Conservation (phyloP, 2,329 filamentous ascomycete genomes). For the Curvularia spicifera region DNA sequence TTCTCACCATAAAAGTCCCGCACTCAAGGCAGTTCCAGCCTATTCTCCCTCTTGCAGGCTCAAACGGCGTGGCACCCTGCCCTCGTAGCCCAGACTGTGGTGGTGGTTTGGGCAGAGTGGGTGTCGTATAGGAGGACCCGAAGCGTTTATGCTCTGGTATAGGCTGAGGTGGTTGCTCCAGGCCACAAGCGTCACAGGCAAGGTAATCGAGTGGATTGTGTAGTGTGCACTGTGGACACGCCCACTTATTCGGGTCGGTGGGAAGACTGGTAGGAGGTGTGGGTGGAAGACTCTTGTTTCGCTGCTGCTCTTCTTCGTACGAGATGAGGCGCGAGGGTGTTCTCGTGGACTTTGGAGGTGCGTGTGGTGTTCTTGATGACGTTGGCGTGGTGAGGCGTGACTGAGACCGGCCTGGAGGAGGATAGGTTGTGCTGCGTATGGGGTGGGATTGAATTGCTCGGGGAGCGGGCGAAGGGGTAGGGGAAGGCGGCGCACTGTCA, state of each 20-base stretch:
- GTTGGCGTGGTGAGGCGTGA: conserved; percentile 44
- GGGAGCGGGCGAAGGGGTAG: conserved; percentile 55
- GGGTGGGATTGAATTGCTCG: conserved; percentile 15
- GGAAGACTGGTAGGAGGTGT: conserved; percentile 37
- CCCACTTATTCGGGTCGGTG: conserved; percentile 57
- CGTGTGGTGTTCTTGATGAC: conserved; percentile 14
- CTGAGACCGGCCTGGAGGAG: conserved; percentile 37
- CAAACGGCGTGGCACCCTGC: conserved; percentile 48
- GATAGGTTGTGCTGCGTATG: conserved; percentile 22
- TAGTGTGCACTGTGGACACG: conserved; percentile 67
- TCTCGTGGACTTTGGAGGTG: conserved; percentile 17
- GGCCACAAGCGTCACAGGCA: conserved; percentile 65
- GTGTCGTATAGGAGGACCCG: conserved; percentile 29
- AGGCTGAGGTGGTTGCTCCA: conserved; percentile 59
- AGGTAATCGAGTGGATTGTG: conserved; percentile 66
- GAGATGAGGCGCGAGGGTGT: conserved; percentile 36
- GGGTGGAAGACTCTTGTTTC: conserved; percentile 37
- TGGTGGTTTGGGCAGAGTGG: conserved; percentile 41
- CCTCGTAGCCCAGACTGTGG: conserved; percentile 38
- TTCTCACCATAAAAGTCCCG: conserved; percentile 63
- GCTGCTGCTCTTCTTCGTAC: conserved; percentile 34
- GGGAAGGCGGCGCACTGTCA: conserved; percentile 53
- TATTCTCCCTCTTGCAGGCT: conserved; percentile 55
- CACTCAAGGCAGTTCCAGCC: conserved; percentile 67
- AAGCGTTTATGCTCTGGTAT: conserved; percentile 44